Evolutionary conservation across 2,329 filamentous ascomycete genomes (phyloP), one percentile per base, ranked within the genome.

Genomic region (Hirsutella thompsonii): DNA sequence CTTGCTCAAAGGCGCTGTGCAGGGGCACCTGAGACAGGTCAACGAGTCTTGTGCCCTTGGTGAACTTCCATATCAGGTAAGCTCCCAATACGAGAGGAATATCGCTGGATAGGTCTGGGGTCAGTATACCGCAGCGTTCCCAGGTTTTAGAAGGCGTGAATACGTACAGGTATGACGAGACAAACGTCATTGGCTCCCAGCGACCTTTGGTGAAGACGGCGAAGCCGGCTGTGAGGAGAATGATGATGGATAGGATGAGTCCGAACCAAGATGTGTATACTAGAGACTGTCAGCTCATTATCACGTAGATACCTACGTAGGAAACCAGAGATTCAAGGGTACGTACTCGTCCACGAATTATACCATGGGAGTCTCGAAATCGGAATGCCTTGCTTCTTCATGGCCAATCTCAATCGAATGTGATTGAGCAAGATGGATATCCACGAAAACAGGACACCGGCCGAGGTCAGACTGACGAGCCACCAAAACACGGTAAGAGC

Each of bases 151-250:
- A n/a, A n/a, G 9, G 6, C 9, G 5, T 3, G 14, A 10, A 2
- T 4, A 66, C 74, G 61, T 53, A 79, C 71, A 81, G 51, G 45
- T 81, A 81, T 0, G 74, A 69, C 0, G 76, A 79, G 2, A 81
- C 68, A 47, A 81, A 81, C 1, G 58, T 62, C 18, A 67, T 67
- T 1, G 72, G 52, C 42, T 70, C 62, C 75, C 76, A 81, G 43
- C 74, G 70, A 2, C 76, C 76, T 29, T 58, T 59, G 1, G 74
- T 76, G 44, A 81, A 81, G 3, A 76, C 72, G 2, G 63, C 52
- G 48, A 87, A 87, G 1, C 82, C 82, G 30, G 76, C 74, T 4
- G 83, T 87, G 33, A 87, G 64, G 3, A 88, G 61, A 44, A 86
- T 79, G 33, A 82, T 57, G 21, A 78, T 62, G 52, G 70, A 75